Evolutionary conservation across 2,329 filamentous ascomycete genomes (phyloP).

Genomic region (Fusarium sp.): DNA sequence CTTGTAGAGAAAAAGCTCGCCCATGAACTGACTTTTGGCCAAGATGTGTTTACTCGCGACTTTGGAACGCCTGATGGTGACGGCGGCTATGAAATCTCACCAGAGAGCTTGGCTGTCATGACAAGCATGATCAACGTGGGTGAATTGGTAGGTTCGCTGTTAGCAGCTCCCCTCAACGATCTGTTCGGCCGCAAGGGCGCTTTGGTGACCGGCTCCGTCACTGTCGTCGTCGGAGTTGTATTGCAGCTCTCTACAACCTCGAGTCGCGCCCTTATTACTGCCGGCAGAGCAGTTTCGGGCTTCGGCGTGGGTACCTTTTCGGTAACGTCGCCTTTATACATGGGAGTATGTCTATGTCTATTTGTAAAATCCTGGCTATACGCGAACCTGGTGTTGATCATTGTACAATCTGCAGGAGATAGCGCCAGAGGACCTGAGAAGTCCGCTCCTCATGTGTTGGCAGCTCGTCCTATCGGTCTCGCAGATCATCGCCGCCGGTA

Average conservation of each 20-base stretch:
- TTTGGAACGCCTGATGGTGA: constrained; percentile 50
- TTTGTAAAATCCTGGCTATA: not conserved
- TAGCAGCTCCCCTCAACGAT: constrained; percentile 56
- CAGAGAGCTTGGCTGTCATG: constrained; percentile 48
- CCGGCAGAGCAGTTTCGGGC: constrained; percentile 41
- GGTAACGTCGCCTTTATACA: constrained; percentile 55
- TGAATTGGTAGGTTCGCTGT: constrained; percentile 54
- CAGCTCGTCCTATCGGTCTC: constrained; percentile 56
- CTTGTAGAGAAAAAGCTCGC: not conserved
- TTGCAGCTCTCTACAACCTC: constrained; percentile 47
- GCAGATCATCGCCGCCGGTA: constrained; percentile 54
- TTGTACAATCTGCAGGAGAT: constrained; percentile 40
- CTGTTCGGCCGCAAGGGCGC: constrained; percentile 51
- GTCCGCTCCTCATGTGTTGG: constrained; percentile 56
- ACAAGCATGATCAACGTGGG: constrained; percentile 58
- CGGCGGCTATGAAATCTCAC: constrained; percentile 49
- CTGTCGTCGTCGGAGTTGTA: constrained; percentile 47
- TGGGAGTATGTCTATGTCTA: constrained; percentile 47
- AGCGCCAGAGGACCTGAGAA: constrained; percentile 51
- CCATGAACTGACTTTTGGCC: not conserved
- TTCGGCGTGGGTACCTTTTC: constrained; percentile 55
- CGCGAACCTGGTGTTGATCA: not conserved
- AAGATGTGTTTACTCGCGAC: constrained; percentile 53
- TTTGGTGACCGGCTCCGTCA: constrained; percentile 47
- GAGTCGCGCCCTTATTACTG: constrained; percentile 43